Percentiles rank a stretch among this genome's conserved stretches.
Evolutionary conservation across 2,329 filamentous ascomycete genomes (phyloP).

Genomic region (Aureobasidium uvarum): DNA sequence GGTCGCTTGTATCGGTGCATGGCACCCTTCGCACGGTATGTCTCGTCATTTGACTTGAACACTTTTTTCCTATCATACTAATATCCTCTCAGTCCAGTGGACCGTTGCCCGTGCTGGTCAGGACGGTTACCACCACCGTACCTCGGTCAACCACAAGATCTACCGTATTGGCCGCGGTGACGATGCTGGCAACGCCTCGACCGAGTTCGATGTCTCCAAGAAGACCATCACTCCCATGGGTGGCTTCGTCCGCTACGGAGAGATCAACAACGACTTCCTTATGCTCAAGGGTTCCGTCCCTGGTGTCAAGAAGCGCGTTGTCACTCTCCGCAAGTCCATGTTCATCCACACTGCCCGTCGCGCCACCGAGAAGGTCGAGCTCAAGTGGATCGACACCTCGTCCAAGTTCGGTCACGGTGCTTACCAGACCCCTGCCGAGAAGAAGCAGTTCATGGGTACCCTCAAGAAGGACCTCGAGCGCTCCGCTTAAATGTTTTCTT

Average conservation of each 20-base stretch:
- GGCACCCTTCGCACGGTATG: conserved; percentile 90
- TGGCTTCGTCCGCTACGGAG: conserved; percentile 99
- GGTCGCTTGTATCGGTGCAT: conserved; percentile 99
- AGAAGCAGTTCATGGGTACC: conserved; percentile 94
- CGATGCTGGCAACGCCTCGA: conserved; percentile 89
- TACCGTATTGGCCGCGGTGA: conserved; percentile 96
- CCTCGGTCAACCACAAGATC: conserved; percentile 99
- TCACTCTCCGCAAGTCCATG: conserved; percentile 99
- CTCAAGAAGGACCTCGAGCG: conserved; percentile 91
- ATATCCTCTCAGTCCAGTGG: conserved; percentile 68
- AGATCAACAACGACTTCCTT: conserved; percentile 99
- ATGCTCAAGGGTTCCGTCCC: conserved; percentile 97
- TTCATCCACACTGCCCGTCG: conserved; percentile 94
- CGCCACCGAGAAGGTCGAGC: conserved; percentile 97
- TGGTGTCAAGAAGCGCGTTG: conserved; percentile 98
- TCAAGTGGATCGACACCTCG: conserved; percentile 99
- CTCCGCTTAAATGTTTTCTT: conserved; percentile 30
- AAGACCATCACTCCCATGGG: conserved; percentile 98
- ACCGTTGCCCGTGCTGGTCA: conserved; percentile 99
- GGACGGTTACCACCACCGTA: conserved; percentile 99
- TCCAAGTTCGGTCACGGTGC: conserved; percentile 99
- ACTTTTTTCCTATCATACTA: background rate
- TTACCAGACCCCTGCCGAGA: conserved; percentile 98
- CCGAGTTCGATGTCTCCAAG: conserved; percentile 95
- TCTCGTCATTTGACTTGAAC: background rate